Evolutionary conservation across 2,329 filamentous ascomycete genomes (phyloP).

Genomic region (Cercospora canescens): DNA sequence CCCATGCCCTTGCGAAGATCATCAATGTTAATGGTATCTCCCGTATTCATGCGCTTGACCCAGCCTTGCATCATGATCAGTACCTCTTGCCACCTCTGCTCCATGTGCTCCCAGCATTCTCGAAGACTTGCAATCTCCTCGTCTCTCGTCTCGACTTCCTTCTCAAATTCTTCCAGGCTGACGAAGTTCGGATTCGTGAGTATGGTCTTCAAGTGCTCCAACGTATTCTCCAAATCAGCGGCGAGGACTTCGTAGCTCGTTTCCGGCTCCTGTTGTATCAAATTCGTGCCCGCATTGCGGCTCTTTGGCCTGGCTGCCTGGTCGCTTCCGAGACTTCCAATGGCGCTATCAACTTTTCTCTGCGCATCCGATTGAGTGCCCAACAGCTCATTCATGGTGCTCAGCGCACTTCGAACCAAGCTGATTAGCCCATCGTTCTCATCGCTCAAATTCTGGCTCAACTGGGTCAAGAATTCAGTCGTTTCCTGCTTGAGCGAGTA

Average conservation of each 20-base stretch:
- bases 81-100: slow-evolving; percentile 84
- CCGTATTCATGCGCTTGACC: slow-evolving; percentile 77
- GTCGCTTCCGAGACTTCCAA: slow-evolving; percentile 33
- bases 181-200: slow-evolving; percentile 96
- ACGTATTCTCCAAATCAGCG: slow-evolving; percentile 70
- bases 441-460: slow-evolving; percentile 80
- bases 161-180: slow-evolving; percentile 87
- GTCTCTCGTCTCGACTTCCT: slow-evolving; percentile 90
- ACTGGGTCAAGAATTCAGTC: slow-evolving; percentile 82
- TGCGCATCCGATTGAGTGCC: slow-evolving; percentile 48
- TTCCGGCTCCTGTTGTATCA: slow-evolving; percentile 50
- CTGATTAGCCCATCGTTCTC: slow-evolving; percentile 84
- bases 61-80: slow-evolving; percentile 89
- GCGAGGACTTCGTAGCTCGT: slow-evolving; percentile 68
- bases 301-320: slow-evolving; percentile 24
- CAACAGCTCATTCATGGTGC: slow-evolving; percentile 66
- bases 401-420: slow-evolving; percentile 70
- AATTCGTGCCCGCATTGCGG: slow-evolving; percentile 22
- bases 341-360: slow-evolving; percentile 33
- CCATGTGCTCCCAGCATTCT: slow-evolving; percentile 91
- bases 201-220: slow-evolving; percentile 78
- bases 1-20: slow-evolving; percentile 62
- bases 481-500: slow-evolving; percentile 83
- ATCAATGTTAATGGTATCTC: slow-evolving; percentile 65
- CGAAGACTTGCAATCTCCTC: slow-evolving; percentile 83